Evolutionary conservation across 2,329 filamentous ascomycete genomes (phyloP).

Genomic region (Akanthomyces muscarius): DNA sequence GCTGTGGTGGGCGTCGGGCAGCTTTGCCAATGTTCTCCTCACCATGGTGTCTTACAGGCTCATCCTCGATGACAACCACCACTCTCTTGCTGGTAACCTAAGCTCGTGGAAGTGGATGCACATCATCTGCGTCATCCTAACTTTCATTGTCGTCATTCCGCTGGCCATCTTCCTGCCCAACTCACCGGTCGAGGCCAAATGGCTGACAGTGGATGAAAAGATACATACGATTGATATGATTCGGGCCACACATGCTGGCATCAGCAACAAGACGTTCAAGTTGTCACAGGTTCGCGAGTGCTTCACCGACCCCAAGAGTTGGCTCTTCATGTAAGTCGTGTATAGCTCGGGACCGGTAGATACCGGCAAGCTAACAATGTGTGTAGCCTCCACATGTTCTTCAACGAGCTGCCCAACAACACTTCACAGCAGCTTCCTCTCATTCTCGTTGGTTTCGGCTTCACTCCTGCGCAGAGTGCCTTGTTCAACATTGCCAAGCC

Average conservation of each 20-base stretch:
- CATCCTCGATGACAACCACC: conserved; percentile 22
- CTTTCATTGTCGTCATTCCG: conserved; percentile 43
- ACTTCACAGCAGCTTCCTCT: conserved; percentile 26
- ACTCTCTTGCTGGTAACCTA: conserved; percentile 20
- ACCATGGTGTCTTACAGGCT: conserved; percentile 29
- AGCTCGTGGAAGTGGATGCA: conserved; percentile 47
- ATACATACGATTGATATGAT: conserved; percentile 23
- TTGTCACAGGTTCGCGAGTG: conserved; percentile 24
- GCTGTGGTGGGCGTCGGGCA: conserved; percentile 28
- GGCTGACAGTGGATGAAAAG: conserved; percentile 22
- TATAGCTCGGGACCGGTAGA: background rate
- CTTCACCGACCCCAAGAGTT: conserved; percentile 23
- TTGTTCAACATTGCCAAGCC: conserved; percentile 26
- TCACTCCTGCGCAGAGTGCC: conserved; percentile 25
- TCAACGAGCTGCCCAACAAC: conserved; percentile 27
- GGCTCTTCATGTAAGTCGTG: conserved; percentile 21
- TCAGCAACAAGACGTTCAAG: conserved; percentile 24
- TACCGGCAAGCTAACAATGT: background rate
- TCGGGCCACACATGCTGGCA: conserved; percentile 22
- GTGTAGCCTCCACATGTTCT: conserved; percentile 25
- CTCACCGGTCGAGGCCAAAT: conserved; percentile 22
- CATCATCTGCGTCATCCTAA: conserved; percentile 50
- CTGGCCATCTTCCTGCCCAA: conserved; percentile 23
- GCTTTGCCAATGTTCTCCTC: conserved; percentile 27
- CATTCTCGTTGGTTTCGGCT: conserved; percentile 25